Conservation (phyloP, 2,329 filamentous ascomycete species). For the Bipolaris victoriae region DNA sequence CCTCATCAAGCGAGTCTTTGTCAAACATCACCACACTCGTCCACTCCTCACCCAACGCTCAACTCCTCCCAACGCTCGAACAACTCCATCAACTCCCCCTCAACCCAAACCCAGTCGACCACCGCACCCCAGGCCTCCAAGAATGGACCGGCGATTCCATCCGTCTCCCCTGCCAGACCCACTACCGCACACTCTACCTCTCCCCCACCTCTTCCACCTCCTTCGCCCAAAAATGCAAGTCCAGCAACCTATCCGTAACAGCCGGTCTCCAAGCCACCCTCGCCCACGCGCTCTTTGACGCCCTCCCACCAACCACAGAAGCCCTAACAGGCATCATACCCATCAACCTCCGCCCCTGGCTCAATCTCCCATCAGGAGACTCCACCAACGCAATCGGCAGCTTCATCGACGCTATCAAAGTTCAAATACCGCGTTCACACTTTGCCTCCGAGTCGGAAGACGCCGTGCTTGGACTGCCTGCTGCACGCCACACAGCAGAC, state of each 20-base stretch:
- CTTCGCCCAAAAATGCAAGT: constrained; percentile 42
- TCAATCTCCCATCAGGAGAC: constrained; percentile 32
- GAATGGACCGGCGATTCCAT: constrained; percentile 29
- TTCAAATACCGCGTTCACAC: constrained; percentile 2
- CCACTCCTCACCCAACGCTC: not conserved
- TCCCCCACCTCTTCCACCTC: constrained; percentile 32
- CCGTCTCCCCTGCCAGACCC: constrained; percentile 29
- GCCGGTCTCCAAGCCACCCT: constrained; percentile 45
- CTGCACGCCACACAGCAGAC: not conserved
- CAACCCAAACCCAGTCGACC: constrained; percentile 17
- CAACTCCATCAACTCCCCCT: constrained; percentile 46
- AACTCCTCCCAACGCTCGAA: constrained; percentile 51
- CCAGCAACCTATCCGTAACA: constrained; percentile 47
- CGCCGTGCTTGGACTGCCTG: not conserved
- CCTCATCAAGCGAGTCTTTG: constrained; percentile 10
- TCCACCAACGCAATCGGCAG: constrained; percentile 25
- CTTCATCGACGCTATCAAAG: constrained; percentile 21
- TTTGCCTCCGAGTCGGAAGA: not conserved
- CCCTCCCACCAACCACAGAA: constrained; percentile 38
- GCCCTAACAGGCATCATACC: constrained; percentile 41
- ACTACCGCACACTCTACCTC: constrained; percentile 38
- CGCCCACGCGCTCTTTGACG: constrained; percentile 44
- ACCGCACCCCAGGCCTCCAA: constrained; percentile 7
- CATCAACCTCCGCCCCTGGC: constrained; percentile 43
- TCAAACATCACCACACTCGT: constrained; percentile 2